Base-by-base conservation (phyloP, 768 basidiomycete genomes). In the Leccinum rimulosum region DNA sequence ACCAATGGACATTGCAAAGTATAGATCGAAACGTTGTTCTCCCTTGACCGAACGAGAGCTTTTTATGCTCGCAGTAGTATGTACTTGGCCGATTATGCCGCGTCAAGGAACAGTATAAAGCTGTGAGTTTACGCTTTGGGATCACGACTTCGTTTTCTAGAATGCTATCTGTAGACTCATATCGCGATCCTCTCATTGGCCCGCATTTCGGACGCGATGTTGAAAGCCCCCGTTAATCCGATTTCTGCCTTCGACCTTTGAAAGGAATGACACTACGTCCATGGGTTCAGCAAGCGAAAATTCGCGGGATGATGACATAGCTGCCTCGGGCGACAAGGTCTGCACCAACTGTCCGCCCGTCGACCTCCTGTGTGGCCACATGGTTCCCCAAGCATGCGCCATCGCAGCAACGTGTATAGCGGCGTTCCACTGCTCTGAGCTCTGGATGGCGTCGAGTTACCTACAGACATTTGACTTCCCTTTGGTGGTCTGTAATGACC, bases 181-280 rank as follows among this genome's bases (percentile, higher is more conserved):
- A 67, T 67, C 61, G 66, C 54, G 27, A 12, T n/a, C 19, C 3
- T 14, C n/a, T 19, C 50, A 68, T 68, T 66, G 67, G 67, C 19
- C 52, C n/a, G 25, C 43, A 22, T 28, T 55, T 66, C 56, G 66
- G 60, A 58, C 4, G 66, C 66, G 56, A 49, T 9, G 33, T 38
- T 38, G 55, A 52, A 54, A 40, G 48, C 15, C 52, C 56, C 63
- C 57, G 54, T 40, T 31, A 10, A 38, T 19, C 43, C 25, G 47
- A 50, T 57, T n/a, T 38, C 52, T 62, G 57, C 25, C 28, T 28
- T 33, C 10, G 28, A 45, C 27, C 52, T 47, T 55, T 58, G 38
- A 55, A 22, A 50, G 55, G 48, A 50, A 60, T 56, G 56, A 49
- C 54, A 50, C 50, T 57, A 51, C 31, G 11, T 11, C 50, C n/a